Base-by-base conservation (phyloP, 306 rosid genomes). In the Rosa chinensis region DNA sequence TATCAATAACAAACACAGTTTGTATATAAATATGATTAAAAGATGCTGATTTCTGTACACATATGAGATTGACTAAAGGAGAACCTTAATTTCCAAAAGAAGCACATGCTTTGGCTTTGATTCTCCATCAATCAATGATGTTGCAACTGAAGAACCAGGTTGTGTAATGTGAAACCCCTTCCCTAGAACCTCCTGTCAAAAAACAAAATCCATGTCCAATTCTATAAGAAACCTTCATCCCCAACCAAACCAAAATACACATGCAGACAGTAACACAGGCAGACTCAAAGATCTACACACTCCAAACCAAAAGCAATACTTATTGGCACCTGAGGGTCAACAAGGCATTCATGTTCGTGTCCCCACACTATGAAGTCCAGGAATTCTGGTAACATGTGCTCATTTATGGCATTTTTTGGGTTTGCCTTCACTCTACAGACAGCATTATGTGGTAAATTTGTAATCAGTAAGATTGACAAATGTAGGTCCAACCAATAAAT, bases 151-250 rank as follows among this genome's bases (percentile, higher is more conserved):
- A 44, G 99, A 95, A 72, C 99, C 99, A 78, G 99, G 99, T 80
- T 95, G 99, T 35, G 99, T 85, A 82, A 95, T 92, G 91, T 95
- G 99, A 87, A 95, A 95, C 66, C 99, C 98, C 99, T 93, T 93
- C 82, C 98, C 99, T 10, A 97, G 90, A 88, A 95, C 97, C 88
- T 95, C 99, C 99, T 95, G 86, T 86, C 64, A 77, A 84, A 11
- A 81, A 79, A 70, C 56, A 47, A 79, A 75, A 64, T 67, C 77
- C 77, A 88, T 56, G 70, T 73, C 68, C 47, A 69, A 76, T 72
- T 82, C 50, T 68, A 63, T 70, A 64, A 75, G 40, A 67, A 70
- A 20, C 49, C 45, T 50, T 37, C 71, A 17, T 25, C 43, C 71
- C 10, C 66, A 81, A 28, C 37, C 6, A 39, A 11, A 71, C 8